Conservation (phyloP, 2,329 filamentous ascomycete genomes). For the Remersonia thermophila region DNA sequence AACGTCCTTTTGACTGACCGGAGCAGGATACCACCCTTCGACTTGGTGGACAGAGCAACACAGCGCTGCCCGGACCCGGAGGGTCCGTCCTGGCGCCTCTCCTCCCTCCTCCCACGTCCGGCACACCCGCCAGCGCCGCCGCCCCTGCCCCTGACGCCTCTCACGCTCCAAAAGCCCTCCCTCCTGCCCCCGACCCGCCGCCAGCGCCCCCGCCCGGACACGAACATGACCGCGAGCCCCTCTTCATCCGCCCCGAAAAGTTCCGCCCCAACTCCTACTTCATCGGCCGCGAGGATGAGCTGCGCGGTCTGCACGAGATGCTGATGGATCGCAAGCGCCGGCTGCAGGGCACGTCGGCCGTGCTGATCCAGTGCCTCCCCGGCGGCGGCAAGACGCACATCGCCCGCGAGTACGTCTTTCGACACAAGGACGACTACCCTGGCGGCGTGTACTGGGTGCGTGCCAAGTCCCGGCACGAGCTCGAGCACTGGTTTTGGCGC, state of each 20-base stretch:
- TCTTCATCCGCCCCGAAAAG: slow-evolving; percentile 38
- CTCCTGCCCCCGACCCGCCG: not conserved
- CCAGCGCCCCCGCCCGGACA: not conserved
- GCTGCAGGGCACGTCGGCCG: slow-evolving; percentile 46
- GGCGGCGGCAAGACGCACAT: slow-evolving; percentile 59
- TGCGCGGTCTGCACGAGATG: slow-evolving; percentile 45
- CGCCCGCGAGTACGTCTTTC: slow-evolving; percentile 54
- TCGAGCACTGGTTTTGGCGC: slow-evolving; percentile 51
- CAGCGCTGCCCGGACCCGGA: not conserved
- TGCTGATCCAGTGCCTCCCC: slow-evolving; percentile 51
- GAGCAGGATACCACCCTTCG: no score
- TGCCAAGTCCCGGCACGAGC: slow-evolving; percentile 45
- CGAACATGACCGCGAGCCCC: slow-evolving; percentile 13
- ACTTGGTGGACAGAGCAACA: no score
- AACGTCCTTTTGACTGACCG: no score
- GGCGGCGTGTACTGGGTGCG: slow-evolving; percentile 61
- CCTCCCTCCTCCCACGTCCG: slow-evolving; percentile 4
- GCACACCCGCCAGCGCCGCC: no score
- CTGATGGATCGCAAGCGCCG: slow-evolving; percentile 45
- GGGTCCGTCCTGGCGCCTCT: not conserved
- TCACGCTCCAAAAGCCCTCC: slow-evolving; percentile 4
- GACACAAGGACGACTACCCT: slow-evolving; percentile 44
- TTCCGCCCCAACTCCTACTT: slow-evolving; percentile 53
- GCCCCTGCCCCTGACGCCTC: not conserved
- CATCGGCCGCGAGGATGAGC: slow-evolving; percentile 45